Evolutionary conservation across 495 filamentous ascomycete species (phyloP).

Genomic region (Evernia prunastri): DNA sequence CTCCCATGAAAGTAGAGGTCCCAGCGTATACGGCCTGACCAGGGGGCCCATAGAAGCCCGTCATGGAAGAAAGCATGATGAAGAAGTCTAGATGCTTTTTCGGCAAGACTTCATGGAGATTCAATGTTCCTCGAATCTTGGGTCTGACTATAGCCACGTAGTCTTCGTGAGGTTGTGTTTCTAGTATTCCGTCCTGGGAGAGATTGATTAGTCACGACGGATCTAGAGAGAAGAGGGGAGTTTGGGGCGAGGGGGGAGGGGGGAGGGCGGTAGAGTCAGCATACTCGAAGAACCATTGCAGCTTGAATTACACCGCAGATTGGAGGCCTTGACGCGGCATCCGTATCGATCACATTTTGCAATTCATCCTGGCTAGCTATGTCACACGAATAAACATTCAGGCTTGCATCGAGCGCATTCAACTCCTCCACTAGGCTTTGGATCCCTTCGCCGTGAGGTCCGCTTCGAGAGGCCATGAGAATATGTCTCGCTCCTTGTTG

Average conservation of each 20-base stretch:
- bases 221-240: too few species aligned
- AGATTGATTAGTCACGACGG: not conserved
- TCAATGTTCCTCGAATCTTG: not conserved
- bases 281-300: not conserved
- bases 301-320: not conserved
- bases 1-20: not conserved
- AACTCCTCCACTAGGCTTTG: too few species aligned
- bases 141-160: not conserved
- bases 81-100: conserved; percentile 30
- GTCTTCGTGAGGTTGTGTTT: not conserved
- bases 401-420: too few species aligned
- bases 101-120: not conserved
- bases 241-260: too few species aligned
- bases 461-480: not conserved
- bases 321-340: not conserved
- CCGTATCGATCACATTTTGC: not conserved
- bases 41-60: not conserved
- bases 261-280: not conserved
- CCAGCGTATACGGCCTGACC: not conserved
- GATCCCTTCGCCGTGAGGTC: too few species aligned
- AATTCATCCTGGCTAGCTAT: not conserved
- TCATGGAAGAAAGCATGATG: not conserved
- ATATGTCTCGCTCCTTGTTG: not conserved
- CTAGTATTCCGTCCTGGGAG: not conserved
- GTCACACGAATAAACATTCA: not conserved